phyloP scores from a whole-genome alignment of 2,329 filamentous ascomycete species.

The Stachybotrys chartarum region DNA sequence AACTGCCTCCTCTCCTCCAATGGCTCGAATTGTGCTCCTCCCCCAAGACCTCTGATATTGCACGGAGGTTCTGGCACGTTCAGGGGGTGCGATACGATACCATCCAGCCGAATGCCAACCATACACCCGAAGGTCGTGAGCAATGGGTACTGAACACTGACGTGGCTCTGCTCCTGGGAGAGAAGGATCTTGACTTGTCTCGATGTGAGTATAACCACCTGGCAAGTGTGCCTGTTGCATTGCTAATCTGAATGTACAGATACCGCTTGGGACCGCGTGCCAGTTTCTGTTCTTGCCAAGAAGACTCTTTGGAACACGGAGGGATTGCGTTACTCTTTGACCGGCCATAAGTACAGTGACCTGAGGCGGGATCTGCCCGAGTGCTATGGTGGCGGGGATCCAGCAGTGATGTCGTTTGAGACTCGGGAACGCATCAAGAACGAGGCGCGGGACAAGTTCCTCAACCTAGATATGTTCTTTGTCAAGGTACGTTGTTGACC shows the following conservation, averaged over 20 bases:
- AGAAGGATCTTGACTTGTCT: constrained; percentile 54
- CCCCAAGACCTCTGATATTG: constrained; percentile 42
- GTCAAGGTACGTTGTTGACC: constrained; percentile 46
- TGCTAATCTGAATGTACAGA: constrained; percentile 28
- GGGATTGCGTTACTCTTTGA: constrained; percentile 48
- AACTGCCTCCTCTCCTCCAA: constrained; percentile 51
- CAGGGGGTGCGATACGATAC: constrained; percentile 59
- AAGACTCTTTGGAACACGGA: constrained; percentile 53
- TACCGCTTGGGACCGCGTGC: constrained; percentile 50
- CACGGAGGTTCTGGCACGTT: constrained; percentile 47
- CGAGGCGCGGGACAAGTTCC: constrained; percentile 46
- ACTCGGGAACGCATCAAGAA: constrained; percentile 37
- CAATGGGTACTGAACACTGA: constrained; percentile 61
- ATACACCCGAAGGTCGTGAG: constrained; percentile 50
- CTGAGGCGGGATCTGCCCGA: constrained; percentile 45
- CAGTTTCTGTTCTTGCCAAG: constrained; percentile 48
- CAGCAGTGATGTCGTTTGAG: constrained; percentile 33
- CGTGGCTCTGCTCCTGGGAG: constrained; percentile 55
- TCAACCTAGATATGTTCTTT: constrained; percentile 57
- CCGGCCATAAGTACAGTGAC: constrained; percentile 40
- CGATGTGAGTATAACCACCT: constrained; percentile 39
- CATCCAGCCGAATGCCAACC: constrained; percentile 45
- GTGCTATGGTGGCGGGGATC: constrained; percentile 42
- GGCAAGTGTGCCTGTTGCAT: neutral
- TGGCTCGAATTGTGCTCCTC: constrained; percentile 51